phyloP scores from a whole-genome alignment of 2,329 filamentous ascomycete genomes.

The Penicillium sp. region DNA sequence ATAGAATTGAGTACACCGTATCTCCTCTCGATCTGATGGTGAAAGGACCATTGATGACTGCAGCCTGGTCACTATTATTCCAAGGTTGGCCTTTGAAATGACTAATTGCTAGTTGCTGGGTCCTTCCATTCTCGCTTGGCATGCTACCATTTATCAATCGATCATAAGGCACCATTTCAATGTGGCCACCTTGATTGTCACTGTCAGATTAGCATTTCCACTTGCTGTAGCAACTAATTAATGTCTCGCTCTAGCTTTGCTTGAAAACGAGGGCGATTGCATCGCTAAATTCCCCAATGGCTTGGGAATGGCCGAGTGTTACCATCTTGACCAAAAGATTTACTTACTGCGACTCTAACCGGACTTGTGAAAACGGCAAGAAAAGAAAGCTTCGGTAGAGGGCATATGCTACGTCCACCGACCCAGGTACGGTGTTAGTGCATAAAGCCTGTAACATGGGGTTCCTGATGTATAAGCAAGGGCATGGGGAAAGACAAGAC shows the following conservation, averaged over 20 bases:
- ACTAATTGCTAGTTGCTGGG: too few relatives aligned
- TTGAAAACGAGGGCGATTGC: neutral
- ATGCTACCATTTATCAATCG: too few relatives aligned
- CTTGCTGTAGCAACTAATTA: neutral
- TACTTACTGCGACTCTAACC: neutral
- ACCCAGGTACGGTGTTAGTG: slow-evolving; percentile 1
- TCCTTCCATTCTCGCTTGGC: too few relatives aligned
- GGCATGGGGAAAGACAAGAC: neutral
- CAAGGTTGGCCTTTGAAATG: too few relatives aligned
- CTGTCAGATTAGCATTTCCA: neutral
- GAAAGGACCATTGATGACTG: neutral
- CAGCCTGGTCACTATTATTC: neutral
- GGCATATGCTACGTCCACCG: neutral
- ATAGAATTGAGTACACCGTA: neutral
- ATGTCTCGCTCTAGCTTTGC: neutral
- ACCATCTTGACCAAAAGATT: neutral
- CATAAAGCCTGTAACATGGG: slow-evolving; percentile 9
- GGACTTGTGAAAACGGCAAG: neutral
- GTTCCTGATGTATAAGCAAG: slow-evolving; percentile 11
- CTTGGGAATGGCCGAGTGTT: too few relatives aligned
- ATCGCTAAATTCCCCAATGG: neutral
- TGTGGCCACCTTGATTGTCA: too few relatives aligned
- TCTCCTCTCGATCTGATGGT: neutral
- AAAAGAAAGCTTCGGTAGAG: too few relatives aligned
- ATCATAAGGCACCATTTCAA: too few relatives aligned